These are phyloP conservation scores for Purpureocillium lavendulum DNA, from an alignment of 2,329 filamentous ascomycete species.

Conservation along the genomic window DNA sequence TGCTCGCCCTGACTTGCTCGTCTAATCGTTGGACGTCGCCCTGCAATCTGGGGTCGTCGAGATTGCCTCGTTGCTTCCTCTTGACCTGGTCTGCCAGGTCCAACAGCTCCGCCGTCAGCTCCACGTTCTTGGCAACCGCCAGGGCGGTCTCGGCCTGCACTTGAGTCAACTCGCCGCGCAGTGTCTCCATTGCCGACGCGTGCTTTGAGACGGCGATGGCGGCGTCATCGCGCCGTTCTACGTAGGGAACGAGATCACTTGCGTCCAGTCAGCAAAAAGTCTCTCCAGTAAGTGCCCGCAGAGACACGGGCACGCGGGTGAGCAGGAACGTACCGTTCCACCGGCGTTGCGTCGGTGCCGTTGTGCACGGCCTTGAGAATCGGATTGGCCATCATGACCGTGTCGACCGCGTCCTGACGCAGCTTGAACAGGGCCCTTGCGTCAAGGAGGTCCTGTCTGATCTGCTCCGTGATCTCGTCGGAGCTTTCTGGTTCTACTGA, in stretches of 20 bases:
- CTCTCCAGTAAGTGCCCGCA: neutral
- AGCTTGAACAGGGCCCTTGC: slow-evolving; percentile 63
- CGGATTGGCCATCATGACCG: slow-evolving; percentile 63
- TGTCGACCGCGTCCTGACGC: slow-evolving; percentile 59
- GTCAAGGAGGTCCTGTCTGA: slow-evolving; percentile 60
- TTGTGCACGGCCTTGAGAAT: slow-evolving; percentile 70
- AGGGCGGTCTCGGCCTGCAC: slow-evolving; percentile 51
- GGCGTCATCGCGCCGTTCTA: slow-evolving; percentile 60
- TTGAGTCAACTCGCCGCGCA: slow-evolving; percentile 43
- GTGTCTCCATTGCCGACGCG: slow-evolving; percentile 40
- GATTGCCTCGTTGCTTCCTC: slow-evolving; percentile 42
- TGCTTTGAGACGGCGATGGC: slow-evolving; percentile 56
- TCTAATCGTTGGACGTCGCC: slow-evolving; percentile 52
- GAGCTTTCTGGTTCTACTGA: slow-evolving; percentile 23
- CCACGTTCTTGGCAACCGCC: slow-evolving; percentile 51
- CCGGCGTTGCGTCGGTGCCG: slow-evolving; percentile 51
- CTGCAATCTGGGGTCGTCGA: slow-evolving; percentile 41
- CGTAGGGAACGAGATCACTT: slow-evolving; percentile 58
- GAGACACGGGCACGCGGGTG: neutral
- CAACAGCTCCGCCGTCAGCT: slow-evolving; percentile 54
- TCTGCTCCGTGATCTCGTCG: slow-evolving; percentile 43
- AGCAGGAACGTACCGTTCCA: slow-evolving; percentile 52
- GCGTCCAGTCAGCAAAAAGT: neutral
- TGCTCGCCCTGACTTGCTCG: slow-evolving; percentile 50
- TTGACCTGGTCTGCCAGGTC: slow-evolving; percentile 50